Evolutionary conservation across 2,329 filamentous ascomycete species (phyloP), one percentile per base, ranked within the genome.

Genomic region (Colletotrichum plurivorum): DNA sequence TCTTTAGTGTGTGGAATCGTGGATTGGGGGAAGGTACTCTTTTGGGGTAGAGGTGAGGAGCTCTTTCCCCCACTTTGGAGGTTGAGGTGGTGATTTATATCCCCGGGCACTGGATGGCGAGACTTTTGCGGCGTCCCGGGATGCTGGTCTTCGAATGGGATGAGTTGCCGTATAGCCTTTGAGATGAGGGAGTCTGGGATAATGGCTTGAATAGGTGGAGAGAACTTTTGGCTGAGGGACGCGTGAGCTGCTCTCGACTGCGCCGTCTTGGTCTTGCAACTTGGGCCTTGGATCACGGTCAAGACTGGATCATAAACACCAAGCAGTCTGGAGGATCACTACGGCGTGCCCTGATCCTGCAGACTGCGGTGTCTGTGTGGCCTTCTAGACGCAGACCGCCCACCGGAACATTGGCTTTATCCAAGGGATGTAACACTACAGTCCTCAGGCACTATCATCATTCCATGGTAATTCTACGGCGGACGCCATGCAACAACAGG

Each of bases 1-100:
- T 22, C 18, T 55, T n/a, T n/a, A n/a, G n/a, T n/a, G n/a, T n/a
- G n/a, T n/a, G n/a, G 43, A 20, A 46, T 36, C 3, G 15, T 61
- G 56, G 16, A n/a, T 25, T 61, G 48, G 51, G 54, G 31, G 43
- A 62, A 45, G 10, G 6, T 36, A 5, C 8, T 36, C 6, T 18
- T 65, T 65, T 65, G 61, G 66, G 66, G 66, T 60, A 66, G 22
- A 25, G 22, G 13, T 9, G 31, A 18, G 18, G 9, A 55, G 45
- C 27, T 56, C 61, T 39, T 36, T 36, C 31, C 31, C 31, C 54
- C 66, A 67, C 45, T 27, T 9, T 36, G 31, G 7, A 36, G 8
- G n/a, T 10, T 36, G 31, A 36, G 61, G 54, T 59, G 53, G 65
- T 54, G 53, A 64, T 68, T 54, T 68, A 68, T 68, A 68, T 59